A percentile compares a stretch with the other conserved stretches of the same genome.
Conservation (phyloP, 257 asterid genomes). For the Agastache rugosa region DNA sequence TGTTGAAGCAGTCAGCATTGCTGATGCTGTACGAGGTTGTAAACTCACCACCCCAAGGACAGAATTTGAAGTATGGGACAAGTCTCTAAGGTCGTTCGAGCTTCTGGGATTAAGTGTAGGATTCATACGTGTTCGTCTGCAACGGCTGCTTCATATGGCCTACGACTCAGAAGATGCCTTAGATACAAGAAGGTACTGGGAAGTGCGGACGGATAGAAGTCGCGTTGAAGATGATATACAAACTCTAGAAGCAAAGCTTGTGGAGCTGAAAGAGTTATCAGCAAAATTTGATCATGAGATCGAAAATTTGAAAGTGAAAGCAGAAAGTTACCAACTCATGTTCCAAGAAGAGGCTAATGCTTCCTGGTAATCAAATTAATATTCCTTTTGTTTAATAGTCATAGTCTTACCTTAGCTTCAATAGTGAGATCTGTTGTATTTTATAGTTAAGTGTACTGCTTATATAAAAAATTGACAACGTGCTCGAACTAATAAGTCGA, state of each 20-base stretch:
- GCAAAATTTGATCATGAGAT: constrained; percentile 44
- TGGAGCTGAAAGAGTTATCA: constrained; percentile 51
- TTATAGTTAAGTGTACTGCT: too few relatives aligned
- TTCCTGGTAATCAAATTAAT: constrained; percentile 50
- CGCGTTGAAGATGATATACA: constrained; percentile 49
- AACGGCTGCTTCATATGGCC: constrained; percentile 45
- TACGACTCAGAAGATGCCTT: constrained; percentile 56
- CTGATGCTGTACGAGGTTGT: constrained; percentile 55
- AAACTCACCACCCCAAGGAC: constrained; percentile 54
- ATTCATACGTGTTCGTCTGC: constrained; percentile 58
- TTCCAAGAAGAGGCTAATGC: constrained; percentile 61
- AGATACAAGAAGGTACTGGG: constrained; percentile 51
- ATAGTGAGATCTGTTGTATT: too few relatives aligned
- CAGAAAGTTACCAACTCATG: constrained; percentile 52
- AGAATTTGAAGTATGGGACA: constrained; percentile 71
- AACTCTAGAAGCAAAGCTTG: constrained; percentile 51
- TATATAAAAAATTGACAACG: too few relatives aligned
- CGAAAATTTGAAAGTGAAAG: constrained; percentile 47
- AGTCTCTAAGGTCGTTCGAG: constrained; percentile 68
- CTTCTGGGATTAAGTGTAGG: constrained; percentile 69
- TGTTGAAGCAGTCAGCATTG: constrained; percentile 52
- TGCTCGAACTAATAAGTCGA: too few relatives aligned
- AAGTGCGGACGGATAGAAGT: constrained; percentile 44
- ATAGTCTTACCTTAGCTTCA: too few relatives aligned
- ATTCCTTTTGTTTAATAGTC: too few relatives aligned